Evolutionary conservation across 768 basidiomycete genomes (phyloP).

Genomic region (Pisolithus microcarpus): DNA sequence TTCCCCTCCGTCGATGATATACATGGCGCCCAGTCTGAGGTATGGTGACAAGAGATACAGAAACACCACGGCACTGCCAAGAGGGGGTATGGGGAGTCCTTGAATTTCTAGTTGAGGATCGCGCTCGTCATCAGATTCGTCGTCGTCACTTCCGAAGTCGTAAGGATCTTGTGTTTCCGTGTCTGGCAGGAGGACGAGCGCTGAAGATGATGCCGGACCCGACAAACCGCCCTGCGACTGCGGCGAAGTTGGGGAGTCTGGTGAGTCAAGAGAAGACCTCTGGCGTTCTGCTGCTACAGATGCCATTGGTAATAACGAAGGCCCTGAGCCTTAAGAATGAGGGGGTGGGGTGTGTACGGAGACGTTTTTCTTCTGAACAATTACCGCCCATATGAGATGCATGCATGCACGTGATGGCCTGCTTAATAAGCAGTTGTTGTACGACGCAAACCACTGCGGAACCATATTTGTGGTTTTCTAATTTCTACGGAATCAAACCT

Average conservation of each 20-base stretch:
- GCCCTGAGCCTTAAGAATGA: no score
- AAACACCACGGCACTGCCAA: constrained; percentile 52
- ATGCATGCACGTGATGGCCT: no score
- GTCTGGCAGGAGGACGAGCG: constrained; percentile 59
- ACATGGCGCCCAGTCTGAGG: constrained; percentile 64
- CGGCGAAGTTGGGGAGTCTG: constrained; percentile 1
- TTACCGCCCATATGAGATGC: no score
- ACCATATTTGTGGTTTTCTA: no score
- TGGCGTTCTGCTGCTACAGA: constrained; percentile 3
- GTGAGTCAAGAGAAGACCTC: constrained; percentile 3
- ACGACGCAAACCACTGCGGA: no score
- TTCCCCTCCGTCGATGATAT: constrained; percentile 39
- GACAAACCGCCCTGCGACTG: constrained; percentile 9
- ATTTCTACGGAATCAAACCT: no score
- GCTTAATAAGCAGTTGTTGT: no score
- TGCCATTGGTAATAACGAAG: constrained; percentile 1
- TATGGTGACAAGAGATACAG: constrained; percentile 64
- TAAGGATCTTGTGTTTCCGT: constrained; percentile 34
- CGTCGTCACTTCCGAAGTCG: constrained; percentile 38
- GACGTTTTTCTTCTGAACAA: no score
- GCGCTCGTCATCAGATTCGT: constrained; percentile 30
- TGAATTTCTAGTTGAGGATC: constrained; percentile 3
- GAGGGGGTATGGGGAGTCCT: constrained; percentile 33
- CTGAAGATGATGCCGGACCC: constrained; percentile 39
- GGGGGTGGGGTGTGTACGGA: no score